phyloP scores from a whole-genome alignment of 2,329 filamentous ascomycete species.

The Geosmithia putterillii region DNA sequence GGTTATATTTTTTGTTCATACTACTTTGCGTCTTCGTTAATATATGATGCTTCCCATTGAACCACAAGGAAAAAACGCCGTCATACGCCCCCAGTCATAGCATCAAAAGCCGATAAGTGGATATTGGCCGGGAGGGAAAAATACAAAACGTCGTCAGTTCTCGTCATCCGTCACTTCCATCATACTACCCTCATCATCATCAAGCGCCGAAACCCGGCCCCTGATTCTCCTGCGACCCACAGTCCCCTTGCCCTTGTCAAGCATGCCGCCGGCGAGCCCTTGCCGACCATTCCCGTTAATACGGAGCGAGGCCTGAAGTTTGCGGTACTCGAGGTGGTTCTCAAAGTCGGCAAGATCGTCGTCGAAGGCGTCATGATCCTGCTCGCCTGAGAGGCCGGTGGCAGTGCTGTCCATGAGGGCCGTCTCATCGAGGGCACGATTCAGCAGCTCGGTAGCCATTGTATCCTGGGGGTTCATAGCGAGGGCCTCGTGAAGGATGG shows the following conservation, averaged over 20 bases:
- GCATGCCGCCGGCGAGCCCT: conserved; percentile 8
- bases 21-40: too few relatives aligned
- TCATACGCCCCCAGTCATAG: too few relatives aligned
- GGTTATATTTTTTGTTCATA: too few relatives aligned
- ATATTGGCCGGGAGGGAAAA: too few relatives aligned
- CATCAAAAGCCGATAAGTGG: too few relatives aligned
- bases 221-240: conserved; percentile 27
- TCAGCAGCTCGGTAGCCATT: conserved; percentile 66
- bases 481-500: conserved; percentile 73
- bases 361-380: conserved; percentile 23
- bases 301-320: conserved; percentile 28
- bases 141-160: conserved; percentile 5
- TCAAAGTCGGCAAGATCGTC: conserved; percentile 40
- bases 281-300: conserved; percentile 11
- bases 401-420: conserved; percentile 31
- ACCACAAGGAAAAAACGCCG: too few relatives aligned
- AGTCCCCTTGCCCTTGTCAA: conserved; percentile 33
- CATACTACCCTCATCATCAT: conserved; percentile 27
- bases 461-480: conserved; percentile 70
- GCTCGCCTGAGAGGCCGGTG: not conserved
- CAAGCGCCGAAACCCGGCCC: conserved; percentile 17
- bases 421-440: conserved; percentile 56
- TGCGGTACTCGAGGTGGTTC: conserved; percentile 31
- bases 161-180: conserved; percentile 48
- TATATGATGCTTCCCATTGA: too few relatives aligned